Evolutionary conservation across 768 basidiomycete genomes (phyloP).

Genomic region (Suillus tomentosus): DNA sequence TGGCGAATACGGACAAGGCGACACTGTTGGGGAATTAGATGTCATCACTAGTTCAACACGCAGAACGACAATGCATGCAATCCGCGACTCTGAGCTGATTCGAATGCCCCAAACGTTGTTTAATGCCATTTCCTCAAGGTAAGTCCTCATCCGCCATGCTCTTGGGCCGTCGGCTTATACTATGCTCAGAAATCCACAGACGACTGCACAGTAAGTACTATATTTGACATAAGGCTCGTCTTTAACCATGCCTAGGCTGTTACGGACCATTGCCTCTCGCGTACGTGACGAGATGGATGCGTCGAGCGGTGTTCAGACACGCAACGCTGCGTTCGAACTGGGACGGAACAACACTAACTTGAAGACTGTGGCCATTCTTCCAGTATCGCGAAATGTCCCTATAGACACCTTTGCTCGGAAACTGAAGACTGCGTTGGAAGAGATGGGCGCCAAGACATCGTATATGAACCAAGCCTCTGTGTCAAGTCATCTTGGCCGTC

Average conservation of each 20-base stretch:
- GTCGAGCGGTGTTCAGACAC: slow-evolving; percentile 50
- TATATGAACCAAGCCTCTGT: slow-evolving; percentile 94
- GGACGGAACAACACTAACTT: slow-evolving; percentile 83
- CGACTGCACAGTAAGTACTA: slow-evolving; percentile 71
- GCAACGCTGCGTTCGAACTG: slow-evolving; percentile 57
- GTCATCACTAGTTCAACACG: slow-evolving; percentile 91
- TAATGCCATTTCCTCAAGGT: slow-evolving; percentile 93
- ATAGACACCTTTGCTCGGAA: slow-evolving; percentile 89
- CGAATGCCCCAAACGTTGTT: slow-evolving; percentile 97
- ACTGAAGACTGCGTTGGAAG: slow-evolving; percentile 84
- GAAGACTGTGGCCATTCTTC: slow-evolving; percentile 93
- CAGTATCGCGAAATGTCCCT: slow-evolving; percentile 84
- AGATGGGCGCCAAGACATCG: slow-evolving; percentile 90
- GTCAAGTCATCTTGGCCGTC: slow-evolving; percentile 87
- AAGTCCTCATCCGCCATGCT: slow-evolving; percentile 18
- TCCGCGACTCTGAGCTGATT: slow-evolving; percentile 96
- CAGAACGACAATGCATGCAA: slow-evolving; percentile 92
- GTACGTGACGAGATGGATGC: slow-evolving; percentile 83
- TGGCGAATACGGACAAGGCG: slow-evolving; percentile 96
- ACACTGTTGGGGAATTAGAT: slow-evolving; percentile 95
- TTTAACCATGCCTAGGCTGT: slow-evolving; percentile 46
- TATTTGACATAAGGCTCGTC: slow-evolving; percentile 6
- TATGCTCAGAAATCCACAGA: slow-evolving; percentile 69
- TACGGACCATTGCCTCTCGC: slow-evolving; percentile 90
- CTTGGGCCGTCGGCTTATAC: slow-evolving; percentile 7